Evolutionary conservation across 768 basidiomycete species (phyloP).

Genomic region (Suillus subaureus): DNA sequence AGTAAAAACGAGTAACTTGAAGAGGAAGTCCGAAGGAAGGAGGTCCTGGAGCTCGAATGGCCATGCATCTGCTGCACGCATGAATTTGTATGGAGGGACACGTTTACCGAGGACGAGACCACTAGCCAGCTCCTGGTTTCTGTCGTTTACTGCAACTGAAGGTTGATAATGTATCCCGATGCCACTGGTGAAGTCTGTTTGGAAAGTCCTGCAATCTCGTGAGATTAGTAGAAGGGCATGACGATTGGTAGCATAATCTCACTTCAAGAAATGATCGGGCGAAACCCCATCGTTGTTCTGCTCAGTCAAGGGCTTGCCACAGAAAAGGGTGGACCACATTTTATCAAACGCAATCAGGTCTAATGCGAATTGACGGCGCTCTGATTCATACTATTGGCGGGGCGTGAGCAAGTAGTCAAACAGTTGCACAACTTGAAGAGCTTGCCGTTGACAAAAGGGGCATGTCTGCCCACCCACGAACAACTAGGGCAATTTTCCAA

Average conservation of each 20-base stretch:
- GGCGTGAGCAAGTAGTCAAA: not conserved
- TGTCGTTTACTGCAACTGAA: slow-evolving; percentile 37
- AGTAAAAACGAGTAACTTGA: slow-evolving; percentile 49
- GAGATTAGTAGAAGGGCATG: not conserved
- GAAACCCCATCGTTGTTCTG: slow-evolving; percentile 39
- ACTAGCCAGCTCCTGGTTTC: slow-evolving; percentile 39
- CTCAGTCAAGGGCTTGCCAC: slow-evolving; percentile 48
- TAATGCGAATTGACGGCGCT: slow-evolving; percentile 54
- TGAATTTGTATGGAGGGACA: slow-evolving; percentile 46
- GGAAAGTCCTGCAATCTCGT: slow-evolving; percentile 39
- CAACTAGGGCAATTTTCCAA: slow-evolving; percentile 54
- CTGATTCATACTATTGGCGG: slow-evolving; percentile 48
- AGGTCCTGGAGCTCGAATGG: slow-evolving; percentile 54
- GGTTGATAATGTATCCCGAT: slow-evolving; percentile 50
- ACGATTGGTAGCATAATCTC: slow-evolving; percentile 11
- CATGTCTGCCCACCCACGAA: slow-evolving; percentile 48
- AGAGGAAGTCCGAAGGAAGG: slow-evolving; percentile 48
- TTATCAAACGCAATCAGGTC: slow-evolving; percentile 59
- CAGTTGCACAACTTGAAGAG: not conserved
- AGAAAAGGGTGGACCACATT: slow-evolving; percentile 52
- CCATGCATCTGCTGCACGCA: slow-evolving; percentile 49
- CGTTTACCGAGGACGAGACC: slow-evolving; percentile 52
- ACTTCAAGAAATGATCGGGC: slow-evolving; percentile 49
- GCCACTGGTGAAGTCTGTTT: slow-evolving; percentile 46
- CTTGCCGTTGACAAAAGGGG: slow-evolving; percentile 49